phyloP scores from a whole-genome alignment of 1,139 yeast genomes.

The Pneumocystis wakefieldiae region DNA sequence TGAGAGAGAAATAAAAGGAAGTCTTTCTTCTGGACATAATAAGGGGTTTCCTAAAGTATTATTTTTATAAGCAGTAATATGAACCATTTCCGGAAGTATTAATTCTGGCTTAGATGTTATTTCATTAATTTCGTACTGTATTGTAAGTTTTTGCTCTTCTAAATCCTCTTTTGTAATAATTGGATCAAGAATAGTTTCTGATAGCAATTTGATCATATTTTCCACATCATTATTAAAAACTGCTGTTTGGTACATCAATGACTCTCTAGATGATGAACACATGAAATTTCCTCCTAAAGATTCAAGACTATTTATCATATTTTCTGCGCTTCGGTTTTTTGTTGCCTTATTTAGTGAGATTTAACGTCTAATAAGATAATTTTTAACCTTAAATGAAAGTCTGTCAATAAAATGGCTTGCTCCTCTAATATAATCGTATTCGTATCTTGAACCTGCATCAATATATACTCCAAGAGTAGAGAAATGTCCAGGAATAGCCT shows the following conservation, averaged over 20 bases:
- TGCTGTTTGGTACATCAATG: conserved; percentile 85
- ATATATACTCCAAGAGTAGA: conserved; percentile 80
- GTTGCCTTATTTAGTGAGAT: conserved; percentile 34
- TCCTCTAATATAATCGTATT: conserved; percentile 39
- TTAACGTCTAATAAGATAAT: neutral
- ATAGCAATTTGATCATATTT: conserved; percentile 57
- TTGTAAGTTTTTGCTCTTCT: conserved; percentile 55
- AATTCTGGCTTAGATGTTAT: conserved; percentile 74
- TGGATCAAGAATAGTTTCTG: conserved; percentile 73
- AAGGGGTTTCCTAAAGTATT: conserved; percentile 78
- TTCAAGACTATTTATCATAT: conserved; percentile 65
- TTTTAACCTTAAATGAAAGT: conserved; percentile 49
- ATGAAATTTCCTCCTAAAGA: conserved; percentile 85
- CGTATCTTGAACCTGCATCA: conserved; percentile 82
- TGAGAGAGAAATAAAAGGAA: conserved; percentile 39
- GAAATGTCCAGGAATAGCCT: conserved; percentile 79
- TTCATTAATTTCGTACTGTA: conserved; percentile 70
- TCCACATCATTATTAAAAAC: conserved; percentile 82
- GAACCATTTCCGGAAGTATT: conserved; percentile 74
- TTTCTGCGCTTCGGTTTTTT: conserved; percentile 39
- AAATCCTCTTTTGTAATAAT: conserved; percentile 53
- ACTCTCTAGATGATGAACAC: conserved; percentile 85
- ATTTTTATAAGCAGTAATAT: conserved; percentile 58
- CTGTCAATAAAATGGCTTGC: conserved; percentile 74
- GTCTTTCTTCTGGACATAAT: conserved; percentile 59